A percentile compares a stretch with the other conserved stretches of the same genome.
phyloP scores from a whole-genome alignment of 768 basidiomycete genomes.

The Hydnomerulius pinastri region DNA sequence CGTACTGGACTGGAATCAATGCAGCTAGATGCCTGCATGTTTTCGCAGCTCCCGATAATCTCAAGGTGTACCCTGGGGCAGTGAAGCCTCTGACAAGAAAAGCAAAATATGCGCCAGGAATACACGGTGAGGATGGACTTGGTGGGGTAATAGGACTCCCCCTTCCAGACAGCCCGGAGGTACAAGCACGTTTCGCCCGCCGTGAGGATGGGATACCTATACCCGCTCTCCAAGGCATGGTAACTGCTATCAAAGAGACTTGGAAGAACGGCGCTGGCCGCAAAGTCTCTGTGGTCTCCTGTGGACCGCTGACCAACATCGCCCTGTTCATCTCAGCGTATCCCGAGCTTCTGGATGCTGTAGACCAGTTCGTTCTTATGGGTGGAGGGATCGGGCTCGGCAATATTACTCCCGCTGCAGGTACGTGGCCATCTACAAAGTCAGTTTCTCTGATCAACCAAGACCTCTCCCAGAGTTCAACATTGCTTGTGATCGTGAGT shows the following conservation, averaged over 20 bases:
- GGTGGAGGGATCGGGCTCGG: conserved; percentile 88
- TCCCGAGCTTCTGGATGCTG: conserved; percentile 50
- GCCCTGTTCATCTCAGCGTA: conserved; percentile 64
- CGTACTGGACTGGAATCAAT: conserved; percentile 64
- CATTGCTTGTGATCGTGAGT: conserved; percentile 78
- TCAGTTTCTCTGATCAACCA: not conserved
- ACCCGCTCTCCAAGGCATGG: conserved; percentile 72
- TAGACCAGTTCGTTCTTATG: conserved; percentile 70
- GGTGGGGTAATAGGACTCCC: conserved; percentile 84
- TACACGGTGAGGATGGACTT: conserved; percentile 82
- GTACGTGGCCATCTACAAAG: conserved; percentile 30
- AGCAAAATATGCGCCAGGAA: conserved; percentile 67
- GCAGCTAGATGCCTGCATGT: conserved; percentile 77
- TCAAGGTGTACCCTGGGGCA: conserved; percentile 73
- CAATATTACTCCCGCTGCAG: conserved; percentile 76
- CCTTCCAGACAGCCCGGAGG: conserved; percentile 43
- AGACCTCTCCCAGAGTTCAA: conserved; percentile 61
- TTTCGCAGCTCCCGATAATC: conserved; percentile 59
- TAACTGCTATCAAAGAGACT: conserved; percentile 47
- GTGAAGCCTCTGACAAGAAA: conserved; percentile 65
- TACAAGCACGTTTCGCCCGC: conserved; percentile 51
- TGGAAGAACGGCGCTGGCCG: conserved; percentile 62
- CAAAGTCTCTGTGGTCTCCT: conserved; percentile 71
- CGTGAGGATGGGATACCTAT: conserved; percentile 42
- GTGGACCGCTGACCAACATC: conserved; percentile 85